Evolutionary conservation across 1,139 yeast genomes (phyloP), one percentile per base, ranked within the genome.

Genomic region (Candida labiduridarum): DNA sequence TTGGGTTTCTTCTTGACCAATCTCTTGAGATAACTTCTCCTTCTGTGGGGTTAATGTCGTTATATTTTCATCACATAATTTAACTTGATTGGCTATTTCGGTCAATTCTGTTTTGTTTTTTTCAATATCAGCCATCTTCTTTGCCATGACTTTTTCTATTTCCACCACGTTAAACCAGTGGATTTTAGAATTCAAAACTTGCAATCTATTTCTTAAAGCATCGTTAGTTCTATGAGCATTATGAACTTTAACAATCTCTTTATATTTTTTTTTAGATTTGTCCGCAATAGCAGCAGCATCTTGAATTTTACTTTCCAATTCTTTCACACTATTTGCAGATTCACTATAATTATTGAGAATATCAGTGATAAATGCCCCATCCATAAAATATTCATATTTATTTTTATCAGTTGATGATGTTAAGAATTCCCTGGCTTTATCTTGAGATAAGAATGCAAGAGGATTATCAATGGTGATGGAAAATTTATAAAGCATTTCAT

Each of bases 381-480:
- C 80, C 89, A 88, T 87, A 64, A 90, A 89, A 60, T 82, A 85
- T 22, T 76, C 77, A 65, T 84, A 92, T 65, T 91, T 89, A 46
- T 82, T 84, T 42, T 76, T 76, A 51, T 89, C 88, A 2, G 88
- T 78, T 3, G 94, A 83, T 27, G 84, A 82, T 0, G 96, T 87
- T 50, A 95, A 72, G 62, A 95, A 94, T 22, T 94, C 89, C 57
- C 97, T 80, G 1, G 99, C 99, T 53, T 87, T 89, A 60, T 95
- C 98, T 65, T 95, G 99, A 0, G 96, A 89, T 47, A 95, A 74
- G 59, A 95, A 89, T 2, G 96, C 90, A 80, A 95, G 83, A 7
- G 98, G 98, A 60, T 95, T 95, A 59, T 87, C 95, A 18, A 94
- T 86, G 2, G 91, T 84, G 45, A 94, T 85, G 43, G 87, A 84